Percentiles rank a stretch among this genome's conserved stretches.
Conservation (phyloP, 768 basidiomycete genomes). For the Pulveroboletus sp. region DNA sequence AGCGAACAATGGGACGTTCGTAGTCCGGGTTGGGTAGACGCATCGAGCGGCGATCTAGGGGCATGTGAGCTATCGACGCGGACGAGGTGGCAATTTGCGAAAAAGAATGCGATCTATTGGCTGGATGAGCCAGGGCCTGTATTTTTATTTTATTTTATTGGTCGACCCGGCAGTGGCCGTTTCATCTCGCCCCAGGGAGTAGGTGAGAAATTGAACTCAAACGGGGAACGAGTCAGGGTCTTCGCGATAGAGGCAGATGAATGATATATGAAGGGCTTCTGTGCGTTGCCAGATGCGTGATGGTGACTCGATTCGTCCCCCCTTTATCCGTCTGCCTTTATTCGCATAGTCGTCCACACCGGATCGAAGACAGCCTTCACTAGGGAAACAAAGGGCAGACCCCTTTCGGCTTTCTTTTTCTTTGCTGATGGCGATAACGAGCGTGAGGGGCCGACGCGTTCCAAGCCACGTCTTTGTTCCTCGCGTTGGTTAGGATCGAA, state of each 20-base stretch:
- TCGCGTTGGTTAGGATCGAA: constrained; percentile 4
- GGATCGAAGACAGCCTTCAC: background rate
- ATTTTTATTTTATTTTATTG: too few relatives aligned
- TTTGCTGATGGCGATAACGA: constrained; percentile 4
- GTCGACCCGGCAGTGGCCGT: too few relatives aligned
- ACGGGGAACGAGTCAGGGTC: constrained; percentile 6
- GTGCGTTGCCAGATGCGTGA: constrained; percentile 4
- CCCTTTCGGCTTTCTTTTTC: background rate
- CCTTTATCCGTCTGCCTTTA: too few relatives aligned
- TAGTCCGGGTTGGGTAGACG: background rate
- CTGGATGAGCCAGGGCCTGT: constrained; percentile 5
- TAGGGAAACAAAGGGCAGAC: background rate
- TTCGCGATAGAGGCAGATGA: background rate
- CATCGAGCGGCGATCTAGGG: background rate
- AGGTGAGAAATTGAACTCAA: constrained; percentile 9
- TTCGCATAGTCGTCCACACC: background rate
- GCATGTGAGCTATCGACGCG: constrained; percentile 9
- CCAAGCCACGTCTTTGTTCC: constrained; percentile 1
- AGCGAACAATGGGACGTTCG: constrained; percentile 16
- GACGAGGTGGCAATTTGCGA: background rate
- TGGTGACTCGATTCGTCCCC: constrained; percentile 11
- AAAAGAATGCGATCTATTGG: background rate
- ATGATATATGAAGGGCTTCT: constrained; percentile 14
- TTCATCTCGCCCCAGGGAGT: too few relatives aligned
- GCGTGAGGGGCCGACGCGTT: constrained; percentile 1